phyloP scores from a whole-genome alignment of 1,284 basidiomycete genomes.

The Cutaneotrichosporon arboriforme region DNA sequence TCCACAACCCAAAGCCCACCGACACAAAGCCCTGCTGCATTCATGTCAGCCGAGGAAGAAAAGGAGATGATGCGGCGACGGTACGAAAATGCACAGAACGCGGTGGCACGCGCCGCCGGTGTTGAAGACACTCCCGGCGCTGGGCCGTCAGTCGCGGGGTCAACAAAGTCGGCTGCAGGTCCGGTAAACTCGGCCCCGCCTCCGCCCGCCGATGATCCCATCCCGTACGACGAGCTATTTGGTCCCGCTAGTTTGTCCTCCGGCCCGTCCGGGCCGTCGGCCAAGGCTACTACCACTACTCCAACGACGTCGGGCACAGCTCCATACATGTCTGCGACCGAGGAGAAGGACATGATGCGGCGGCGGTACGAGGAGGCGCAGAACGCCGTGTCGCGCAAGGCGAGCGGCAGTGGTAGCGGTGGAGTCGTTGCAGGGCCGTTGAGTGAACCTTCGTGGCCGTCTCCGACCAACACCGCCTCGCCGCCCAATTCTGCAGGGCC shows the following conservation, averaged over 20 bases:
- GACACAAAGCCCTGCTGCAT: background rate
- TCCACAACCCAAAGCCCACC: background rate
- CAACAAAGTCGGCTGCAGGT: no score
- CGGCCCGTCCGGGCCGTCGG: background rate
- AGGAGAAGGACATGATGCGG: conserved; percentile 25
- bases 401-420: no score
- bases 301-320: background rate
- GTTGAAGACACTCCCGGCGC: background rate
- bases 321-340: conserved; percentile 13
- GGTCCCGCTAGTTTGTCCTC: background rate
- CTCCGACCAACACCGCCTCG: background rate
- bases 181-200: background rate
- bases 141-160: background rate
- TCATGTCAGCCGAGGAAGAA: conserved; percentile 19
- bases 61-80: conserved; percentile 23
- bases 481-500: background rate
- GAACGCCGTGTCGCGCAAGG: conserved; percentile 37
- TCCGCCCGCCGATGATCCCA: conserved; percentile 6
- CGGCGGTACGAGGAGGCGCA: conserved; percentile 47
- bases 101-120: conserved; percentile 6
- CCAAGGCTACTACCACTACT: background rate
- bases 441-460: background rate
- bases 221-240: conserved; percentile 17
- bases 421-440: no score
- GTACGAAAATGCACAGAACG: conserved; percentile 49